phyloP scores from a whole-genome alignment of 2,329 filamentous ascomycete species.

The Truncatella angustata region DNA sequence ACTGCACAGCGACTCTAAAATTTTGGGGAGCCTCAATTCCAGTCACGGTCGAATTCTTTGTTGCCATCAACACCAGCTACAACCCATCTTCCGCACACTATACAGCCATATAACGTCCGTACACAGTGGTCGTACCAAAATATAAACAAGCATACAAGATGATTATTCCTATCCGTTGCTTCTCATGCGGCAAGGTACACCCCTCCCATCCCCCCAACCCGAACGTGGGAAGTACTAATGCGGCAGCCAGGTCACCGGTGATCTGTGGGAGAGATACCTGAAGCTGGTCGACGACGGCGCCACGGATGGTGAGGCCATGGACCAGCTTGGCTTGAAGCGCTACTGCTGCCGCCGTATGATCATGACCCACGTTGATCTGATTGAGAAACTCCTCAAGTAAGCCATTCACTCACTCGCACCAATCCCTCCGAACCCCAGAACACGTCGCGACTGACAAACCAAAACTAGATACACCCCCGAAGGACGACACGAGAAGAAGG shows the following conservation, averaged over 20 bases:
- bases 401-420: conserved; percentile 25
- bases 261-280: conserved; percentile 96
- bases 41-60: neutral
- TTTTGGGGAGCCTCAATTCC: conserved; percentile 7
- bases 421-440: neutral
- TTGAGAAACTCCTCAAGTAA: conserved; percentile 96
- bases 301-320: conserved; percentile 89
- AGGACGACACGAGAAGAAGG: conserved; percentile 63
- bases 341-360: conserved; percentile 99
- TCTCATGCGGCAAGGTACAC: conserved; percentile 98
- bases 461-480: conserved; percentile 58
- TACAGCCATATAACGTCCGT: too few relatives aligned
- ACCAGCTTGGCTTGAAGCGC: conserved; percentile 85
- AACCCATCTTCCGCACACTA: neutral
- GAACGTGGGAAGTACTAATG: conserved; percentile 8
- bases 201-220: too few relatives aligned
- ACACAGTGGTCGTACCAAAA: too few relatives aligned
- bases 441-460: conserved; percentile 15
- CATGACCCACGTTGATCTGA: conserved; percentile 98
- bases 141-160: conserved; percentile 57
- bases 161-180: conserved; percentile 99
- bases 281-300: conserved; percentile 78
- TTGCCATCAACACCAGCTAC: neutral
- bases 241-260: conserved; percentile 75
- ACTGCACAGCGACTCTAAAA: conserved; percentile 5